Evolutionary conservation across 139 green algal genomes (phyloP), one percentile per base, ranked within the genome.

Genomic region (Closterium sp.): DNA sequence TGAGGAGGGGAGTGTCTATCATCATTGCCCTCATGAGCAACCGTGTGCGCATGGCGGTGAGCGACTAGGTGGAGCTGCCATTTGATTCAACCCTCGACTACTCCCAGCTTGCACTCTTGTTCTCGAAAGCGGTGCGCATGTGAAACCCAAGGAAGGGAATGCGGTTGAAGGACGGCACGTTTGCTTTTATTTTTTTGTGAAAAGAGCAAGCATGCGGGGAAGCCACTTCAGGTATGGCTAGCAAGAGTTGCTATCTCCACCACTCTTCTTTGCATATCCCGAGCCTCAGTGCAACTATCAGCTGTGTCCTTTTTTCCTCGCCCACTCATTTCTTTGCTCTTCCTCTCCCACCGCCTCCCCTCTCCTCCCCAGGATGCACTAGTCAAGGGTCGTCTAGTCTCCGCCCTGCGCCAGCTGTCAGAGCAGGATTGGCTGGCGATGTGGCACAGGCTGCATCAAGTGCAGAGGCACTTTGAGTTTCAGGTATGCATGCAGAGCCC

Each of bases 31-130:
- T 93, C n/a, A 90, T 90, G 21, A 93, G 33, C 31, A 31, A 38
- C n/a, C 93, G 91, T 43, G 91, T 93, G 87, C 91, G 88, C 25
- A 88, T 93, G 23, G 69, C 93, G 31, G 90, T 93, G 21, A 93
- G 86, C 87, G 86, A 93, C 87, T 23, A 28, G n/a, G 30, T 93
- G 28, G 90, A 93, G 35, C 90, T 93, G 0, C 90, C 90, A 0
- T 93, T 92, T 87, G 90, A 93, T 2, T 35, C 93, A 0, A 3
- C 30, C 6, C 21, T 93, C 16, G 86, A 93, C 90, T 93, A 92
- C 38, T 66, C 33, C 4, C 55, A 3, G 2, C 55, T 76, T 12
- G 55, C 55, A 4, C 55, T 76, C 55, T 76, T 76, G 16, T 76
- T 76, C 55, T 76, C 55, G 3, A 16, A 76, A 76, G 55, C 23